Conservation (phyloP, 225 moss, liverwort and hornwort species). For the Bryoerythrophyllum caledonicum region DNA sequence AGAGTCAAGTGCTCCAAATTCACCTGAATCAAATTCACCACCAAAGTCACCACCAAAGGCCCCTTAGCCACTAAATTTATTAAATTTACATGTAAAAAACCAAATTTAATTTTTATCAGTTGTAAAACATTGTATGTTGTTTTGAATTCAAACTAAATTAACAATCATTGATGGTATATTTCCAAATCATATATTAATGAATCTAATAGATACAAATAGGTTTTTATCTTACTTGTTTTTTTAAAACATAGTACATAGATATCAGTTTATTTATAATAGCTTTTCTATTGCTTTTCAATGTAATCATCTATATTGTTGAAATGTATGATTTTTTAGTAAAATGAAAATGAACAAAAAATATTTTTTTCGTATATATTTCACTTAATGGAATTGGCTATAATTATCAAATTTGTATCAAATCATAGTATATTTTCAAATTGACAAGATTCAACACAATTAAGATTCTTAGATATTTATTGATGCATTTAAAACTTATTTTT, state of each 20-base stretch:
- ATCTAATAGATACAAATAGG: neutral
- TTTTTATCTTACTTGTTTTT: neutral
- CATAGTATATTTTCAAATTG: neutral
- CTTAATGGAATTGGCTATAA: neutral
- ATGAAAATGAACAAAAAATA: too few species aligned
- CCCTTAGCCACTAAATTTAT: too few species aligned
- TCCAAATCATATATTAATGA: neutral
- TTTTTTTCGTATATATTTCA: too few species aligned
- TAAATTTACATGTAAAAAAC: too few species aligned
- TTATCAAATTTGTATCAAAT: neutral
- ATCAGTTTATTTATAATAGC: neutral
- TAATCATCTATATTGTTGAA: neutral
- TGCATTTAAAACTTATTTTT: neutral
- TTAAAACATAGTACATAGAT: too few species aligned
- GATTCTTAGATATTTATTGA: neutral
- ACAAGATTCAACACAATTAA: neutral
- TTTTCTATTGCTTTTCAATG: neutral
- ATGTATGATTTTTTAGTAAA: too few species aligned
- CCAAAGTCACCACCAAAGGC: neutral
- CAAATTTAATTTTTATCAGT: too few species aligned
- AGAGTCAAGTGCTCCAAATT: constrained; percentile 5
- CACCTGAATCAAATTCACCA: neutral
- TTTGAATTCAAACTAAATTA: too few species aligned
- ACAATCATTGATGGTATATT: neutral
- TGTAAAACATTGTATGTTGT: too few species aligned